A percentile compares a stretch with the other conserved stretches of the same genome.
Conservation (phyloP, 2,329 filamentous ascomycete species). For the Trichoderma endophyticum region DNA sequence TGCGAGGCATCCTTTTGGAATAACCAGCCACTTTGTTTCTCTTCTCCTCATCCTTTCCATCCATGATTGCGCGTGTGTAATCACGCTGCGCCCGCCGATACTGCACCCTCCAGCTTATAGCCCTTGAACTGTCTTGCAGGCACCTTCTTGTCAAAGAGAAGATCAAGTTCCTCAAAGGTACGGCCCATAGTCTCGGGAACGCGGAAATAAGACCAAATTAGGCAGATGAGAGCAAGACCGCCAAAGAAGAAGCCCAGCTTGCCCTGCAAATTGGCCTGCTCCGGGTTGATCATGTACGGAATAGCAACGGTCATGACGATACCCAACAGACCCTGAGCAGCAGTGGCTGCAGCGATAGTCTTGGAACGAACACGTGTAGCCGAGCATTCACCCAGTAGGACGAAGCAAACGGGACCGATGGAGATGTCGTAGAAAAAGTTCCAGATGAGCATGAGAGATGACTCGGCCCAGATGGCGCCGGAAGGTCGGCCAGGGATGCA, state of each 20-base stretch:
- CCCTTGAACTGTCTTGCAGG: constrained; percentile 35
- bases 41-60: not conserved
- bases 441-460: constrained; percentile 42
- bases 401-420: constrained; percentile 43
- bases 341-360: constrained; percentile 41
- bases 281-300: constrained; percentile 34
- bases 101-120: constrained; percentile 15
- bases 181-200: constrained; percentile 34
- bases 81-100: constrained; percentile 1
- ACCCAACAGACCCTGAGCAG: constrained; percentile 28
- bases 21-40: accelerated
- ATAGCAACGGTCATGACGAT: constrained; percentile 32
- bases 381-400: constrained; percentile 41
- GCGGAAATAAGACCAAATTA: constrained; percentile 35
- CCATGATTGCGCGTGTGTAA: not conserved
- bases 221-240: constrained; percentile 27
- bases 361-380: constrained; percentile 42
- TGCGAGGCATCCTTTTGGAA: not conserved
- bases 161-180: constrained; percentile 35
- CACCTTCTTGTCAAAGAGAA: constrained; percentile 33
- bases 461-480: constrained; percentile 37
- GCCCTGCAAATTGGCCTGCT: constrained; percentile 35
- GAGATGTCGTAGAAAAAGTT: constrained; percentile 42
- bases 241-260: constrained; percentile 35
- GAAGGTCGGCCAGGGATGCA: constrained; percentile 47